Evolutionary conservation across 139 green algal species (phyloP).

Genomic region (Closterium sp.): DNA sequence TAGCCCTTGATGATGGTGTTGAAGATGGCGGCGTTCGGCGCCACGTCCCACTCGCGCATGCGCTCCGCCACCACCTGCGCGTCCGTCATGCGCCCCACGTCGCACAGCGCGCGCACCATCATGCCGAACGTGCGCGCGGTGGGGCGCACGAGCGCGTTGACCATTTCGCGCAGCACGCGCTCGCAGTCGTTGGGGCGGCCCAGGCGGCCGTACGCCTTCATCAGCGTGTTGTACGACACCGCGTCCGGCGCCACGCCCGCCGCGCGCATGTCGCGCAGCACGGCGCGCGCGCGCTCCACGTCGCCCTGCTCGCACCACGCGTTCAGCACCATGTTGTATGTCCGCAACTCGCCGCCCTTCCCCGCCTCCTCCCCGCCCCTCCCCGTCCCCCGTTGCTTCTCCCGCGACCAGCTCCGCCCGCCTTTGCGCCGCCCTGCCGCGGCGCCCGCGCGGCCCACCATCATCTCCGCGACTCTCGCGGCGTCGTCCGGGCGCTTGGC

Average conservation of each 20-base stretch:
- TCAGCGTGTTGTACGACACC: constrained; percentile 42
- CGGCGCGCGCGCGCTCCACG: constrained; percentile 11
- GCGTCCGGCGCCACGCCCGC: constrained; percentile 23
- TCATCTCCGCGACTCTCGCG: background rate
- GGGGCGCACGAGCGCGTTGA: background rate
- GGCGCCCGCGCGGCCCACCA: background rate
- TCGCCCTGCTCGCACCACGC: constrained; percentile 24
- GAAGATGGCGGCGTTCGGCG: constrained; percentile 22
- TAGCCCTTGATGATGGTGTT: constrained; percentile 45
- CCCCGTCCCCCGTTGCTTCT: background rate
- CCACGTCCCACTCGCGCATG: constrained; percentile 3
- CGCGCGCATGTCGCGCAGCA: constrained; percentile 15
- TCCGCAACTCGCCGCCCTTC: constrained; percentile 1
- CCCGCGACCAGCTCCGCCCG: background rate
- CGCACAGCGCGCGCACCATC: constrained; percentile 13
- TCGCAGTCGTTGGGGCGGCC: constrained; percentile 8
- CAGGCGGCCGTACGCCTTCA: constrained; percentile 20
- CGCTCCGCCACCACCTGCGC: background rate
- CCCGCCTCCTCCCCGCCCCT: background rate
- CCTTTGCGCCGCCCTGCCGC: background rate
- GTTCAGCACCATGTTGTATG: constrained; percentile 42
- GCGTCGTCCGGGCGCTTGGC: constrained; percentile 5
- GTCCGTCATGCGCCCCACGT: background rate
- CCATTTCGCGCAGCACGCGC: constrained; percentile 31
- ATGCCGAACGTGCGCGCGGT: constrained; percentile 21